phyloP scores from a whole-genome alignment of 2,329 filamentous ascomycete genomes.

The Sarocladiaceae sp. region DNA sequence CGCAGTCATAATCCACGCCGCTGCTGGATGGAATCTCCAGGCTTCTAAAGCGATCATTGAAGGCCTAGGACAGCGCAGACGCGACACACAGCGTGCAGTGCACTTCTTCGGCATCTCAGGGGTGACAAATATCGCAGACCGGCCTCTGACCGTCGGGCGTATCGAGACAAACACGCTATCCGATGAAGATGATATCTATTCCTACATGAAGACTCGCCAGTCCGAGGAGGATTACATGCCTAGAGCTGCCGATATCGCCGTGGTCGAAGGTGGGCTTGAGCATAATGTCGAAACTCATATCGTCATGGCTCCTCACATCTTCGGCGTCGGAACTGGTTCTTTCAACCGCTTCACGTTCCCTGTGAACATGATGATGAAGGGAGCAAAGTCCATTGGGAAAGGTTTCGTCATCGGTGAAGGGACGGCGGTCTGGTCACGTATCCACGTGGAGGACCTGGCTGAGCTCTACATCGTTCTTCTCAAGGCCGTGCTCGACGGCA shows the following conservation, averaged over 20 bases:
- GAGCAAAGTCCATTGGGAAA: neutral
- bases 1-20: neutral
- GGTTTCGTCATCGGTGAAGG: neutral
- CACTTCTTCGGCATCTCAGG: conserved; percentile 1
- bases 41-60: neutral
- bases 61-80: neutral
- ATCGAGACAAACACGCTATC: neutral
- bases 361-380: neutral
- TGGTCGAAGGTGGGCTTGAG: neutral
- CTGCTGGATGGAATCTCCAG: conserved; percentile 1
- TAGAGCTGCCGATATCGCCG: neutral
- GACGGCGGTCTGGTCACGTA: neutral
- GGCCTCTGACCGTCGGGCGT: neutral
- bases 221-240: neutral
- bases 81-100: neutral
- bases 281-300: neutral
- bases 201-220: neutral
- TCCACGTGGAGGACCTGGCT: neutral
- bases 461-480: neutral
- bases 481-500: neutral
- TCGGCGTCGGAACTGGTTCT: neutral
- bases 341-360: neutral
- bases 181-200: neutral
- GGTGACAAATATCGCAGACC: neutral
- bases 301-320: neutral